Evolutionary conservation across 768 basidiomycete species (phyloP), one percentile per base, ranked within the genome.

Genomic region (Podaxis sp.): DNA sequence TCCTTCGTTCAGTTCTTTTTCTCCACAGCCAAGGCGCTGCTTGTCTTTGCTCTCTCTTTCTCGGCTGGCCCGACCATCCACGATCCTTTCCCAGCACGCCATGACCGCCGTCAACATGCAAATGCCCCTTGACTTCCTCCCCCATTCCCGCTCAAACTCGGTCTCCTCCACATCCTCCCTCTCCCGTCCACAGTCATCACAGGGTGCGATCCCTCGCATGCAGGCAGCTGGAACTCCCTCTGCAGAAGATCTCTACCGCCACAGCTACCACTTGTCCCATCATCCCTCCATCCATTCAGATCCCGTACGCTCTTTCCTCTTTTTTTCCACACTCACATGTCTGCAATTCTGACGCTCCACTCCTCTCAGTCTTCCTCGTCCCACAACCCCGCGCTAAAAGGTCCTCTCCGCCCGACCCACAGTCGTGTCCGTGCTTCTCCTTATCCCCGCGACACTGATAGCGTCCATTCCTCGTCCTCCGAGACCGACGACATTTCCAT

Each of bases 401-500:
- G 85, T 69, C 89, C 89, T 69, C 82, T 88, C 66, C 88, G 90
- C 67, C 86, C 86, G 30, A 82, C 84, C 64, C 91, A 93, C 76
- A 87, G 88, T 74, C 85, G 92, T 66, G 90, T 90, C 66, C 87
- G 92, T 66, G 87, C 91, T 30, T 93, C 91, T 58, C 92, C 92
- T 50, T 95, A 95, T 75, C 89, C 91, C 58, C 87, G 92, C 65
- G 91, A 93, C 71, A 85, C 88, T 12, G 90, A 93, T 78, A 89
- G 88, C 71, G 89, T 93, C 65, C 90, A 93, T 69, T 93, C 91
- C 11, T 93, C 91, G 48, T 92, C 90, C 58, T 89, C 87, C 76
- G 93, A 94, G 77, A 88, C 91, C n/a, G 93, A 95, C 68, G 92
- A 94, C 72, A 82, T 93, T 65, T 81, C 89, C 67, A 87, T 92